Evolutionary conservation across 2,329 filamentous ascomycete genomes (phyloP).

Genomic region (Phialophora tarda): DNA sequence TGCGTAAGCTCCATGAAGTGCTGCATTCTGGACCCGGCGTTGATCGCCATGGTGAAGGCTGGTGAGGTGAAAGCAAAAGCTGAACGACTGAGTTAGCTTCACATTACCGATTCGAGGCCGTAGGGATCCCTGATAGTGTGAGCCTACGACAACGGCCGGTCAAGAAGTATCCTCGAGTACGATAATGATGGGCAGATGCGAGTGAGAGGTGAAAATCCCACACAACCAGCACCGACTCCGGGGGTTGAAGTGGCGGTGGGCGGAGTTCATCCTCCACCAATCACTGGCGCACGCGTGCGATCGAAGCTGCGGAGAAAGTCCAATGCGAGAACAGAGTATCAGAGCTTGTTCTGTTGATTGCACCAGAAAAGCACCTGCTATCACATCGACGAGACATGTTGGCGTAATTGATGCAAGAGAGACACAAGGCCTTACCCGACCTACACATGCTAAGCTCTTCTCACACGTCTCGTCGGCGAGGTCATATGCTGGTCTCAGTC

Average conservation of each 20-base stretch:
- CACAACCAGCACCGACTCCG: neutral
- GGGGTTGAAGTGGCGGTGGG: neutral
- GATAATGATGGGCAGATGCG: neutral
- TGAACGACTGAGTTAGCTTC: neutral
- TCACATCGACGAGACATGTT: neutral
- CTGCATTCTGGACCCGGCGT: slow-evolving; percentile 18
- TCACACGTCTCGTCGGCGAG: neutral
- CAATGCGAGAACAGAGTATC: neutral
- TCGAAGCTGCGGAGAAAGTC: neutral
- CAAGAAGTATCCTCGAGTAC: neutral
- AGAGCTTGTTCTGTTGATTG: neutral
- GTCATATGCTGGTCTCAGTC: neutral
- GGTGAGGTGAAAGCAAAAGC: neutral
- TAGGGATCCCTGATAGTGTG: neutral
- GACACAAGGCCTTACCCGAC: neutral
- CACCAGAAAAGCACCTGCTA: neutral
- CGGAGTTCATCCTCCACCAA: neutral
- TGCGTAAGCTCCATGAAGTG: slow-evolving; percentile 35
- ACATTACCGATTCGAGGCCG: neutral
- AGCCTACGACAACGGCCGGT: neutral
- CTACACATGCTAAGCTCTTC: neutral
- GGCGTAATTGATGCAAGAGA: neutral
- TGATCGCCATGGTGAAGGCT: slow-evolving; percentile 9
- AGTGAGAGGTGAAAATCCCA: neutral
- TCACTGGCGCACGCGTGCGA: neutral